Base-by-base conservation (phyloP, 2,329 filamentous ascomycete genomes). In the Aspergillus uvarum region DNA sequence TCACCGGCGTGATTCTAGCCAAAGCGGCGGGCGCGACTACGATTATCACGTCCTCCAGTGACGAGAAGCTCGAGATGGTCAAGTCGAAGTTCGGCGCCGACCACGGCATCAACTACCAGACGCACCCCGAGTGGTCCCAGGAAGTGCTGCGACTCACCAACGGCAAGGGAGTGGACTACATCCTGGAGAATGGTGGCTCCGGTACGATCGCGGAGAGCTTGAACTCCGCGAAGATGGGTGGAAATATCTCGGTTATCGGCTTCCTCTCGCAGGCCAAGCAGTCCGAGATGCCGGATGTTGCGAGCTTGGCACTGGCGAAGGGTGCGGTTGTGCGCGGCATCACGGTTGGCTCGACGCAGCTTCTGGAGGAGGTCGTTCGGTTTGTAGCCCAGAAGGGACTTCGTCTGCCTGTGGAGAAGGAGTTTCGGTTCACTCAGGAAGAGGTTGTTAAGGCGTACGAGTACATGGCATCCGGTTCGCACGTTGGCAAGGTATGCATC, bases 31-130 rank as follows among this genome's bases (percentile, higher is more conserved):
- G 80, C 5, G 77, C 76, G 0, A 78, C 69, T 2, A 77, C 76
- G 6, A 80, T 80, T 50, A 71, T 79, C 47, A 81, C 79, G 0
- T 80, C 79, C 0, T 81, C 80, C 1, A 77, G 73, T 14, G 77
- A 82, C 58, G 64, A 75, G 21, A 68, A 66, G 44, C 55, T 65
- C 2, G 26, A 62, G 14, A 31, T 51, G 12, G 62, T 68, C 19
- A 63, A 61, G 26, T 48, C 56, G 5, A 80, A 82, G 62, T 74
- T 81, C 8, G 77, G 79, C 10, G 78, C 73, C 0, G 73, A 77
- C 44, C 61, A 78, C 54, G 66, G 63, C 0, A 76, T 83, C 69
- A 83, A 82, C 66, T 82, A 61, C 31, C 56, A 50, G 5, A 56
- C 19, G 16, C 31, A 44, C 14, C 56, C 59, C 2, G 56, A 61